Base-by-base conservation (phyloP, 139 green algal genomes). In the Tetradesmus obliquus region DNA sequence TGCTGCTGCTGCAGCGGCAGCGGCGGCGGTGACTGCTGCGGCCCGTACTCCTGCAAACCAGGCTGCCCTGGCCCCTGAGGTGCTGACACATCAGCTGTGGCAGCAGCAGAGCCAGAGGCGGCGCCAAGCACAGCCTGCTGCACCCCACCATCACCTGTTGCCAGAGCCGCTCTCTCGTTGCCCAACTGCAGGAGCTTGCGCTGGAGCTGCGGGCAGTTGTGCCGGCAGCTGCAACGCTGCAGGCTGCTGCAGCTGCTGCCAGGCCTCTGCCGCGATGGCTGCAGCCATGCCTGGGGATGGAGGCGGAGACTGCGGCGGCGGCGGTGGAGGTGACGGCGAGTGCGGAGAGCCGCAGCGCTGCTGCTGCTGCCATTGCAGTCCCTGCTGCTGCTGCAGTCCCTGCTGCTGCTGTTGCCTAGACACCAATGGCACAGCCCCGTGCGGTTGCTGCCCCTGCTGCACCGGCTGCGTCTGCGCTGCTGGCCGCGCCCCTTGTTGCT, bases 1-100 rank as follows among this genome's bases (percentile, higher is more conserved):
- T 51, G 17, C 74, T 82, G 74, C 19, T 82, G 74, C 74, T 82
- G 74, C 74, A 82, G 81, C 81, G 6, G 81, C 81, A 57, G 81
- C 81, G 24, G 81, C 54, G 51, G 24, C 22, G 22, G 24, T 3
- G 51, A 62, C 81, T 60, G 81, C 81, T 87, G 81, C 81, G 20
- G 84, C 3, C 22, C 17, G 32, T 87, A 24, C 81, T 60, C 22
- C 81, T 87, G 81, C 81, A 57, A 19, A 20, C 69, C 24, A 3
- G 53, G 51, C 54, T 62, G 81, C 54, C 76, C 24, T 53, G 22
- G 22, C 76, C 19, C 76, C 76, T 83, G 76, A 13, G n/a, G 76
- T 51, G 8, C n/a, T 13, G n/a, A 45, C 76, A 45, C 76, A 45
- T 83, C 32, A 45, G 32, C 32, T 45, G 32, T 0, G 32, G 32